Evolutionary conservation across 2,329 filamentous ascomycete genomes (phyloP).

Genomic region (Boeremia lycopersici): DNA sequence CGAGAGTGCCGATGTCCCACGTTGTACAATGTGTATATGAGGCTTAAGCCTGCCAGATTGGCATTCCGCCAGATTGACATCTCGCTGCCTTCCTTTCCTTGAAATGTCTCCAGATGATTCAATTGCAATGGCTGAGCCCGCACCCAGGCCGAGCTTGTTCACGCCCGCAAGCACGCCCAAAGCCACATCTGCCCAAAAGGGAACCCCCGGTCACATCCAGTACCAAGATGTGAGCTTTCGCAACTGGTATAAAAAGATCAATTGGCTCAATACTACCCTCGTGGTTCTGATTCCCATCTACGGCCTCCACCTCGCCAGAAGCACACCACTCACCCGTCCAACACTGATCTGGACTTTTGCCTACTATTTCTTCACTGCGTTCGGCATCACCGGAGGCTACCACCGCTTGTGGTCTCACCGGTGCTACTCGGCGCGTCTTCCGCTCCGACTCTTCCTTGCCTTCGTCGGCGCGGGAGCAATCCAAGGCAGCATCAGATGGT

Average conservation of each 20-base stretch:
- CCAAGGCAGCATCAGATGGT: constrained; percentile 57
- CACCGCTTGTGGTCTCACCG: constrained; percentile 74
- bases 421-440: constrained; percentile 51
- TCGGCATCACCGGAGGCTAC: constrained; percentile 65
- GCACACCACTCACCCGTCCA: constrained; percentile 73
- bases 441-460: constrained; percentile 54
- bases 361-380: constrained; percentile 82
- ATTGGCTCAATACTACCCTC: constrained; percentile 86
- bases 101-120: neutral
- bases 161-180: constrained; percentile 3
- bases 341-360: constrained; percentile 74
- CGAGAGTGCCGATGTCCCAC: neutral
- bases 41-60: neutral
- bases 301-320: constrained; percentile 76
- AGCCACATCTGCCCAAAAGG: constrained; percentile 14
- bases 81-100: neutral
- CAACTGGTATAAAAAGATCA: constrained; percentile 90
- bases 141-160: constrained; percentile 10
- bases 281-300: constrained; percentile 76
- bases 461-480: constrained; percentile 54
- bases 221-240: constrained; percentile 36
- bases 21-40: constrained; percentile 3
- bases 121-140: constrained; percentile 10
- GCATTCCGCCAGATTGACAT: neutral
- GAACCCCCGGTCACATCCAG: constrained; percentile 20